Conservation (phyloP, 257 asterid species). For the Gentiana macrophylla region DNA sequence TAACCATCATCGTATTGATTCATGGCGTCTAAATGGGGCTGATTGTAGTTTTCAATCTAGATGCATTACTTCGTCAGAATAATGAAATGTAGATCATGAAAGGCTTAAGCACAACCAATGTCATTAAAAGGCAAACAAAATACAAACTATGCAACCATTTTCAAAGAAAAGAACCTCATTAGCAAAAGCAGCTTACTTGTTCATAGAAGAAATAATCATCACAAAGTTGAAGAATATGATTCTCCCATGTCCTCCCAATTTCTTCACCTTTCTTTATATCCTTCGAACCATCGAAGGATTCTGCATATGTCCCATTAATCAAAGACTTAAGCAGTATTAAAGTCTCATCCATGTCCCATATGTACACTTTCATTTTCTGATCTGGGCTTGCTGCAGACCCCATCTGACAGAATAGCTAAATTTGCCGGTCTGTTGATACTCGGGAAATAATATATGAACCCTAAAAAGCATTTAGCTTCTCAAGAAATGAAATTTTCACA, state of each 20-base stretch:
- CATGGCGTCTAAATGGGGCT: conserved; percentile 67
- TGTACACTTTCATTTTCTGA: conserved; percentile 57
- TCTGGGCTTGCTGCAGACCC: conserved; percentile 18
- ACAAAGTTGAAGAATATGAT: conserved; percentile 69
- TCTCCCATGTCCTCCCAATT: conserved; percentile 79
- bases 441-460: neutral
- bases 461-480: neutral
- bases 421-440: neutral
- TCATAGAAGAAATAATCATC: conserved; percentile 82
- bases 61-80: conserved; percentile 7
- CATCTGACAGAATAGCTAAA: conserved; percentile 1
- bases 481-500: neutral
- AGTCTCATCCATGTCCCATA: conserved; percentile 99
- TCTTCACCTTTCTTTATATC: conserved; percentile 48
- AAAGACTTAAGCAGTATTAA: conserved; percentile 81
- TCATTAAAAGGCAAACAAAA: neutral
- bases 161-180: neutral
- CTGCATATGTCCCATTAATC: conserved; percentile 63
- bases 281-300: conserved; percentile 54
- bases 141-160: neutral
- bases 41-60: conserved; percentile 73
- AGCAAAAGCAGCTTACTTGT: conserved; percentile 35
- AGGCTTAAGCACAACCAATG: neutral
- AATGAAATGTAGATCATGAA: conserved; percentile 12
- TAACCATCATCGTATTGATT: conserved; percentile 55